phyloP scores from a whole-genome alignment of 108 stramenopile genomes.

The Nitzschia sp. region DNA sequence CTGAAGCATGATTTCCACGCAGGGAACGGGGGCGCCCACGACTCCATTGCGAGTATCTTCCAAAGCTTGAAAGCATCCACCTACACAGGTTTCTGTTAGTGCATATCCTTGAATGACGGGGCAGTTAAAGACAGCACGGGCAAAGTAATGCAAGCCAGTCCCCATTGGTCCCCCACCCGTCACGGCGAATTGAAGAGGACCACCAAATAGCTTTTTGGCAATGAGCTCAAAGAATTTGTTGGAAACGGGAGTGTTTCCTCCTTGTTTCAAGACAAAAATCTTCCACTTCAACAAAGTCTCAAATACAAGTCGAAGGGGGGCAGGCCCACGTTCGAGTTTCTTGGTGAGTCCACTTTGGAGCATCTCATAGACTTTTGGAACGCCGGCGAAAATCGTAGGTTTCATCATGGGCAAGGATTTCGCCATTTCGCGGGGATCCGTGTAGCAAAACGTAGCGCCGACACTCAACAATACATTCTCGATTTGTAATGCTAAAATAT shows the following conservation, averaged over 20 bases:
- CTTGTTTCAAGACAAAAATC: constrained; percentile 9
- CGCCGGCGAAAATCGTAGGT: constrained; percentile 26
- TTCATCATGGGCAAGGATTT: constrained; percentile 9
- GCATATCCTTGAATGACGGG: constrained; percentile 43
- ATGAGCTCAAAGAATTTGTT: constrained; percentile 21
- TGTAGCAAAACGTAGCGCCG: constrained; percentile 15
- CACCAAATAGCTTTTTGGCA: constrained; percentile 23
- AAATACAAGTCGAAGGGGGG: constrained; percentile 3
- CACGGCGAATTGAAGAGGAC: constrained; percentile 14
- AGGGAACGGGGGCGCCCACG: constrained; percentile 28
- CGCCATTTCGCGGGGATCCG: constrained; percentile 14
- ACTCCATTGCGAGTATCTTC: constrained; percentile 25
- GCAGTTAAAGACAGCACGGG: constrained; percentile 22
- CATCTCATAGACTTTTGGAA: constrained; percentile 42
- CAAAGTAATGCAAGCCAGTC: constrained; percentile 21
- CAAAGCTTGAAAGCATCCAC: constrained; percentile 12
- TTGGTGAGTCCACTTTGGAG: constrained; percentile 13
- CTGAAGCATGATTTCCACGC: constrained; percentile 27
- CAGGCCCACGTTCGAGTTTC: constrained; percentile 17
- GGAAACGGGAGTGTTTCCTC: constrained; percentile 30
- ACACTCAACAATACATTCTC: constrained; percentile 14
- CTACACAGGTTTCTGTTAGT: constrained; percentile 41
- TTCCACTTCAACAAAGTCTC: constrained; percentile 15
- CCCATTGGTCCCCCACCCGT: constrained; percentile 38
- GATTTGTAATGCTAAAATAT: constrained; percentile 22